Evolutionary conservation across 192 early-diverging fungal species (phyloP).

Genomic region (Backusella sp.): DNA sequence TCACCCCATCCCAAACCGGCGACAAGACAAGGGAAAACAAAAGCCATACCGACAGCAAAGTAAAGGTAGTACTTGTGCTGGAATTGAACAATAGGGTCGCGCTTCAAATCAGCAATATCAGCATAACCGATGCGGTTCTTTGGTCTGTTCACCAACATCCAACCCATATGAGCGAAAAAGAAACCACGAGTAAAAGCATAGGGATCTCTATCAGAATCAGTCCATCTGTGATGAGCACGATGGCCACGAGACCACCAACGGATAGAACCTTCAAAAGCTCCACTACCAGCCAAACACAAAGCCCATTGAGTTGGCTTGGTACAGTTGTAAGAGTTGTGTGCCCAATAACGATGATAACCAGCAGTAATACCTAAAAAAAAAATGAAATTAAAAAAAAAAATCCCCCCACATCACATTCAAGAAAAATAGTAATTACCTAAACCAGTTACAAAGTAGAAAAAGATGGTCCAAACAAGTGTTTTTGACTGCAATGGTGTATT

Average conservation of each 20-base stretch:
- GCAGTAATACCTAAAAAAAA: constrained; percentile 51
- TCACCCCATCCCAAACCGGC: constrained; percentile 85
- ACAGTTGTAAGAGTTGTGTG: constrained; percentile 73
- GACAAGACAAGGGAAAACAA: constrained; percentile 78
- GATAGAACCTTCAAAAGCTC: constrained; percentile 81
- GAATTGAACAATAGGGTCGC: constrained; percentile 66
- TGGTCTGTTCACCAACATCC: constrained; percentile 86
- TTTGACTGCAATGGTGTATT: constrained; percentile 63
- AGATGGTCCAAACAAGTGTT: constrained; percentile 70
- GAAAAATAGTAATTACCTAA: constrained; percentile 65
- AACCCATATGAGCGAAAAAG: constrained; percentile 80
- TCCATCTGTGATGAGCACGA: constrained; percentile 79
- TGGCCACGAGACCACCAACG: constrained; percentile 87
- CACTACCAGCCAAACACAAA: constrained; percentile 64
- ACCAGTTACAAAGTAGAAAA: constrained; percentile 77
- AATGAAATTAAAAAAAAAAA: too few species aligned
- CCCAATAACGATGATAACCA: constrained; percentile 82
- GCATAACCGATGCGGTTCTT: constrained; percentile 70
- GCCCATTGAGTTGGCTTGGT: constrained; percentile 55
- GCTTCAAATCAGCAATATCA: constrained; percentile 77
- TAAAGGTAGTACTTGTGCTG: constrained; percentile 80
- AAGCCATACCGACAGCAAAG: constrained; percentile 70
- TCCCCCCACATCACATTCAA: too few species aligned
- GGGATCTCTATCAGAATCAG: constrained; percentile 86
- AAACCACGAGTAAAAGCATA: constrained; percentile 78